phyloP scores from a whole-genome alignment of 2,329 filamentous ascomycete species.

The Colletotrichum phormii region DNA sequence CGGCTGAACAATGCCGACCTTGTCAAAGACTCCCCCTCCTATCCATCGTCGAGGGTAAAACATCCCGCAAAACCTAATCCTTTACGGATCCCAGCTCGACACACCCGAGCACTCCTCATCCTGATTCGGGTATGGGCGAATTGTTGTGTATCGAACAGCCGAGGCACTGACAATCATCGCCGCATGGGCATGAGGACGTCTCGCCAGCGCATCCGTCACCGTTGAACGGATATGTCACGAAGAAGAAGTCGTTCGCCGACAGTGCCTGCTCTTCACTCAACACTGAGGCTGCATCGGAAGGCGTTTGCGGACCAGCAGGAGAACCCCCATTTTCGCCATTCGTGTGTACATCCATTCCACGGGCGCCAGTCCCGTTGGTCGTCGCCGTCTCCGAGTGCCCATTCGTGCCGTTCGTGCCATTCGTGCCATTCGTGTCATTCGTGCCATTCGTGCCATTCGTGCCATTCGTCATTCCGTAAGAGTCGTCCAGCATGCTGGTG shows the following conservation, averaged over 20 bases:
- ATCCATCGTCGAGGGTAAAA: constrained; percentile 1
- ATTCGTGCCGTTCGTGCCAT: constrained; percentile 37
- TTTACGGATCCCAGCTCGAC: neutral
- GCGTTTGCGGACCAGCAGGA: constrained; percentile 56
- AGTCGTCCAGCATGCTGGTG: constrained; percentile 53
- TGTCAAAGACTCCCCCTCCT: neutral
- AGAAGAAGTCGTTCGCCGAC: constrained; percentile 67
- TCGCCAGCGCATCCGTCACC: constrained; percentile 61
- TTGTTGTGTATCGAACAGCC: constrained; percentile 66
- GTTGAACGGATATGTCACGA: constrained; percentile 65
- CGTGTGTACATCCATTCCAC: neutral
- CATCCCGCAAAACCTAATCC: neutral
- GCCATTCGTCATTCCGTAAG: constrained; percentile 40
- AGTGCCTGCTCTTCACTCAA: constrained; percentile 63
- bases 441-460: too few species aligned
- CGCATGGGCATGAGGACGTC: constrained; percentile 65
- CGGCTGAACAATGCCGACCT: constrained; percentile 18
- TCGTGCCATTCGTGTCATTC: too few species aligned
- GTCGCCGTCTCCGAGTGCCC: constrained; percentile 24
- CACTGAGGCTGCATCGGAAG: constrained; percentile 58
- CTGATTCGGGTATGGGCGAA: constrained; percentile 17
- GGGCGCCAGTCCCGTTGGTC: constrained; percentile 23
- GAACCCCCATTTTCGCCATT: constrained; percentile 40
- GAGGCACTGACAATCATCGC: constrained; percentile 69
- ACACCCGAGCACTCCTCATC: neutral